Evolutionary conservation across 2,329 filamentous ascomycete species (phyloP), one percentile per base, ranked within the genome.

Genomic region (Pseudocercospora musae): DNA sequence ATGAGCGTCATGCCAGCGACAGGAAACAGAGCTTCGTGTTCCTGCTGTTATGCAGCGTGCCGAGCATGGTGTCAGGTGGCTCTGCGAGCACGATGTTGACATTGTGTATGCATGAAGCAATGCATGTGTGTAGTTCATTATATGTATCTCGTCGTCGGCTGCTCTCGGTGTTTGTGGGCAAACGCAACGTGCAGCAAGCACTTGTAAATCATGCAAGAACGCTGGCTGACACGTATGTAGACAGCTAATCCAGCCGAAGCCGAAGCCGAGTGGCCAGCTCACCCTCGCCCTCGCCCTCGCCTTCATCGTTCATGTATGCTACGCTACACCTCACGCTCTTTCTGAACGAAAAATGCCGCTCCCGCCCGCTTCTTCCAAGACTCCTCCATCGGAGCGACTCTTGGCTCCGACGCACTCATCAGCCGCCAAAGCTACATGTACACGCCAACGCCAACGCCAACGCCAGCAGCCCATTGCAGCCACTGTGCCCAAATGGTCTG

Each of bases 391-490:
- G 13, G 48, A 44, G 33, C 49, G 53, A 18, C 48, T 57, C 13
- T 52, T 72, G 27, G 62, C 68, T 11, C 65, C 65, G 13, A 71
- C 72, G 10, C 70, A 69, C 44, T 62, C 71, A 13, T 73, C 72
- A n/a, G 64, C 68, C 3, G 66, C 68, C 7, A 71, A 68, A 54
- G 59, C 55, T 49, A 55, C 64, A 9, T 55, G 59, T 21, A 56
- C n/a, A 25, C 60, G 13, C 27, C 37, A 8, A 46, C 56, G 9
- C 57, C 37, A 23, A 31, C 49, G 56, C 42, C 40, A 29, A 10
- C 23, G 21, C 52, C 37, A 37, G 31, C 13, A 48, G 18, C 29
- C 23, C 21, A 42, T 40, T 15, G 20, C 37, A 7, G 21, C 40
- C 11, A n/a, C 25, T 42, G 50, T 25, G 9, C 25, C 50, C 18